Evolutionary conservation across 1,139 yeast genomes (phyloP), one percentile per base, ranked within the genome.

Genomic region (Arxiozyma slooffiae): DNA sequence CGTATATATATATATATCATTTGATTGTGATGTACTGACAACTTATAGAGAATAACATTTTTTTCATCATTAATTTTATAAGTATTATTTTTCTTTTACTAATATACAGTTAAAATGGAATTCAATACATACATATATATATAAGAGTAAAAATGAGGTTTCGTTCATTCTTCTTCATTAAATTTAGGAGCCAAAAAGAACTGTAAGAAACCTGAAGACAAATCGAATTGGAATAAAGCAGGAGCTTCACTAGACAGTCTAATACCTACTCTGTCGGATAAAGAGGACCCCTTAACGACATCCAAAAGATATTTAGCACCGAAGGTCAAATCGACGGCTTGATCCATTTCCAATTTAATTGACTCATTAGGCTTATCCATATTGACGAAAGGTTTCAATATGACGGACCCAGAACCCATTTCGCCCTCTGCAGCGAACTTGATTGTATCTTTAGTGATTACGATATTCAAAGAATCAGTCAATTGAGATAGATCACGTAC

Each of bases 181-280:
- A 89, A 88, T 77, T 92, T 92, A 54, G 98, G 98, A 61, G 98
- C 98, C 71, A 92, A 79, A 79, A 86, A 92, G 79, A 86, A 92
- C 70, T 96, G 84, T 69, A 92, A 76, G 71, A 87, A 87, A 49
- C 99, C 98, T 67, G 94, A 87, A 58, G 90, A 86, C 68, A 92
- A 77, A 71, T 85, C 85, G 74, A 85, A 92, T 73, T 90, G 97
- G 64, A 92, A 88, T 67, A 89, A 76, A 44, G 97, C 95, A 36
- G 99, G 99, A 21, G 95, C 82, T 68, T 86, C 89, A 63, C 86
- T 92, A 40, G 96, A 87, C 67, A 92, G 78, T 70, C 87, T 85
- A 59, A 92, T 78, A 48, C 94, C 84, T 56, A 92, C 90, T 44
- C 83, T 75, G 49, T 78, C 73, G 1, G 96, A 77, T 61, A 92